Base-by-base conservation (phyloP, 2,329 filamentous ascomycete genomes). In the Aspergillus candidus region DNA sequence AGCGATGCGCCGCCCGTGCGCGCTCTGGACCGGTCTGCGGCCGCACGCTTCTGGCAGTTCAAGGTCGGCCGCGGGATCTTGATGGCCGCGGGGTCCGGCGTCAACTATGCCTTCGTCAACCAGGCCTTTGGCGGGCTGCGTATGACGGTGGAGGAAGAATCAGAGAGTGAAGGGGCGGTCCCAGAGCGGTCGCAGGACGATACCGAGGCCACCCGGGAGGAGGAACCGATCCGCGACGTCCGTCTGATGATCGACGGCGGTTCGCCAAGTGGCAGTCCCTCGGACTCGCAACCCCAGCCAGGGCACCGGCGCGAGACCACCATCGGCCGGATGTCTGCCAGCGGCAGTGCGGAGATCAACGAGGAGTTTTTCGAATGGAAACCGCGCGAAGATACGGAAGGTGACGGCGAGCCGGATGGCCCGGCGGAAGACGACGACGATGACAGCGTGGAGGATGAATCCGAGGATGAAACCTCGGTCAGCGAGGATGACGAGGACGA, bases 61-160 rank as follows among this genome's bases (percentile, higher is more conserved):
- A 76, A 76, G 42, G 76, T 84, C 12, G 78, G 75, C 1, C 70
- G 80, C 43, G 77, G 79, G 1, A 53, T 84, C 2, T 57, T 85
- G 37, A 72, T 80, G 67, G 76, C 77, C 52, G 74, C 75, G 14
- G 73, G 71, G 0, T 73, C 74, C 48, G 73, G 71, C 2, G 68
- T 84, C 36, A 75, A 76, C 34, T 82, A 77, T 59, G 66, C 70
- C 12, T 74, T 74, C 49, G 74, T 81, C 14, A 79, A 82, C 55
- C 71, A 72, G 29, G 78, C 79, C 4, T 84, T 82, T 62, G 80
- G 80, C 29, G 81, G 80, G 0, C 59, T 76, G n/a, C 74, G 74
- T 5, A 67, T 71, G 11, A 62, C 66, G 2, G 54, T 74, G 33
- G 61, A 59, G 31, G 60, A 68, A 22, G 59, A 61, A 22, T 51